Base-by-base conservation (phyloP, 306 rosid species). In the Delonix regia region DNA sequence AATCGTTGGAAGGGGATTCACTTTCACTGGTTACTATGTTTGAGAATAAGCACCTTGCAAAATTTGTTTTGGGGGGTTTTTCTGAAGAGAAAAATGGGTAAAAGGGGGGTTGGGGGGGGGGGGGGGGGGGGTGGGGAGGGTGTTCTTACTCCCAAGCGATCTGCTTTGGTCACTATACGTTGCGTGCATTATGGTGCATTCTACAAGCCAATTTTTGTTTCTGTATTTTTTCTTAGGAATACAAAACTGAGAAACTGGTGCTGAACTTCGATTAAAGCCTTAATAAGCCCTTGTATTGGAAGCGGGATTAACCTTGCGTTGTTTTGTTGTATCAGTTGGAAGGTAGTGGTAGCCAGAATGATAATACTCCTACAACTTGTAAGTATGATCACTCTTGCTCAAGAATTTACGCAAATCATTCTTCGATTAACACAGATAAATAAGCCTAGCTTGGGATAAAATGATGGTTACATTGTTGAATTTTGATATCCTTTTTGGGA, bases 1-100 rank as follows among this genome's bases (percentile, higher is more conserved):
- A 86, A 90, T 94, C 69, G 90, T 90, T 48, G 97, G 98, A 73
- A 94, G 97, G 87, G 98, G 97, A 67, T 94, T 94, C 44, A 91
- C 97, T 39, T 69, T 91, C 88, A 92, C 98, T 0, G 97, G 98
- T 78, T 92, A 94, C 82, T 71, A 86, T 74, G 89, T 88, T 81
- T 94, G 83, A 91, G 71, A 66, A 51, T 75, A 55, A 57, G 73
- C 67, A 48, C 77, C 69, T 34, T 73, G 36, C 71, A 73, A 78
- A 70, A 71, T 45, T 59, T 51, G 80, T 78, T 71, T 80, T 63
- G 25, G 38, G 77, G 77, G 3, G 7, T 56, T 56, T 19, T n/a
- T 18, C 1, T 5, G 5, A 0, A 1, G 6, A 14, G 14, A 10
- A 11, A 22, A 28, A 55, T n/a, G n/a, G n/a, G n/a, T n/a, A 55